Conservation (phyloP, 2,329 filamentous ascomycete genomes). For the Akanthomyces muscarius region DNA sequence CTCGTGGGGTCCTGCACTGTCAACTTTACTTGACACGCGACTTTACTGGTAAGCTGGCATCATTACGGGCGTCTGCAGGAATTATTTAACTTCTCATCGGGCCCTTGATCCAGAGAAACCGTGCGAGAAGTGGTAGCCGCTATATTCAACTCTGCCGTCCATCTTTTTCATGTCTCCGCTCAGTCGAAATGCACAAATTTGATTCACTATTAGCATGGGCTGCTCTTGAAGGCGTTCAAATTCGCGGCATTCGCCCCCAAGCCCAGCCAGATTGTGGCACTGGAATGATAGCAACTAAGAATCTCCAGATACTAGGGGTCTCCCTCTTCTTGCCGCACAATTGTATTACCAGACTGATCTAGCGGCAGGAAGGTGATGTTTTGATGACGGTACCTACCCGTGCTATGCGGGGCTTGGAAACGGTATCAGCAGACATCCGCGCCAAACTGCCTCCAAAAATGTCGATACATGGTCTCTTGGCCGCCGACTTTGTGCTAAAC, state of each 20-base stretch:
- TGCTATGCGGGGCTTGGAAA: conserved; percentile 61
- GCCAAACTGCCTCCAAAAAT: conserved; percentile 49
- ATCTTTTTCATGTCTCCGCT: too few species aligned
- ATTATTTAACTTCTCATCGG: too few species aligned
- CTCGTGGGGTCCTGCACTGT: too few species aligned
- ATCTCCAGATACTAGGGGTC: background rate
- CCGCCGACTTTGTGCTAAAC: conserved; percentile 56
- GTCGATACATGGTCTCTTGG: conserved; percentile 68
- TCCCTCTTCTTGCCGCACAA: background rate
- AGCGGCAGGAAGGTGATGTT: conserved; percentile 47
- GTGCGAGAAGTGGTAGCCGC: too few species aligned
- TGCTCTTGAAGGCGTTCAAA: background rate
- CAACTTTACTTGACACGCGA: too few species aligned
- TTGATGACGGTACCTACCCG: conserved; percentile 63
- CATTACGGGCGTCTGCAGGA: too few species aligned
- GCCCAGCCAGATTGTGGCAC: background rate
- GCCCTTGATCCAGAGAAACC: too few species aligned
- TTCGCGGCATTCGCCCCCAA: conserved; percentile 1
- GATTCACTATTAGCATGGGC: conserved; percentile 5
- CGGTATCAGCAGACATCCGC: conserved; percentile 52
- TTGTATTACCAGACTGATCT: background rate
- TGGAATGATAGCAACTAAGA: conserved; percentile 1
- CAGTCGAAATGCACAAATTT: background rate
- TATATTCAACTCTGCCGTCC: too few species aligned
- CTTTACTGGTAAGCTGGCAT: too few species aligned